Evolutionary conservation across 352 stramenopile genomes (phyloP).

Genomic region (Phytophthora sojae): DNA sequence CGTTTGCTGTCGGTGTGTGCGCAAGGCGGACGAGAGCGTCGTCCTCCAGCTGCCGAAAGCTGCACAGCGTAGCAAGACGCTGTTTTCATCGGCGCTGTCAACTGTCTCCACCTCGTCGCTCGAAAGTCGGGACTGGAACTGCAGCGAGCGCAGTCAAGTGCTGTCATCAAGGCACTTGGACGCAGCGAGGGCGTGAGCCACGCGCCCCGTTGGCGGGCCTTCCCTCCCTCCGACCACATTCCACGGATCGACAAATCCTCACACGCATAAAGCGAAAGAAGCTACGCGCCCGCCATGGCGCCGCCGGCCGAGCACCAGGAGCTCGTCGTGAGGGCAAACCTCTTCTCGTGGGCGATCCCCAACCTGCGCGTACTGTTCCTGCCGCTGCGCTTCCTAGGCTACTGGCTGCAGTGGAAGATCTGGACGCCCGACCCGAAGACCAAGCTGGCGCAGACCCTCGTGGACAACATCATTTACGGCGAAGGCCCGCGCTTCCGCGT

Average conservation of each 20-base stretch:
- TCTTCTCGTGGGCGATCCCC: constrained; percentile 30
- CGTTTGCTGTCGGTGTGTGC: constrained; percentile 37
- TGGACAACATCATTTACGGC: constrained; percentile 43
- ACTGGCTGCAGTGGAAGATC: constrained; percentile 32
- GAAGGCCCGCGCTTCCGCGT: constrained; percentile 63
- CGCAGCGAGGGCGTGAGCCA: neutral
- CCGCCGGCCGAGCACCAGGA: constrained; percentile 1
- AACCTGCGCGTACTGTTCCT: constrained; percentile 30
- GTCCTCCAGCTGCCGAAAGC: constrained; percentile 1
- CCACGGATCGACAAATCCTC: neutral
- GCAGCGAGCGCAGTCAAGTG: constrained; percentile 8
- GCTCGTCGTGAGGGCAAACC: constrained; percentile 4
- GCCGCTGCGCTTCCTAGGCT: constrained; percentile 30
- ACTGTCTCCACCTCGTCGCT: constrained; percentile 18
- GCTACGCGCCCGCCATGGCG: neutral
- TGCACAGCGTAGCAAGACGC: neutral
- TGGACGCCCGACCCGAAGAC: constrained; percentile 13
- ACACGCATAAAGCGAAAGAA: neutral
- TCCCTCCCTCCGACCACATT: neutral
- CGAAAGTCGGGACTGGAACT: constrained; percentile 15
- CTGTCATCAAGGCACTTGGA: constrained; percentile 13
- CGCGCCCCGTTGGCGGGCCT: neutral
- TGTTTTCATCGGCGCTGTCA: constrained; percentile 11
- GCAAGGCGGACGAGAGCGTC: constrained; percentile 23
- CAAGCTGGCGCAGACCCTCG: constrained; percentile 15